These are phyloP conservation scores for Debaryomyces sp. DNA, from an alignment of 1,139 yeast genomes.

Conservation along the genomic window DNA sequence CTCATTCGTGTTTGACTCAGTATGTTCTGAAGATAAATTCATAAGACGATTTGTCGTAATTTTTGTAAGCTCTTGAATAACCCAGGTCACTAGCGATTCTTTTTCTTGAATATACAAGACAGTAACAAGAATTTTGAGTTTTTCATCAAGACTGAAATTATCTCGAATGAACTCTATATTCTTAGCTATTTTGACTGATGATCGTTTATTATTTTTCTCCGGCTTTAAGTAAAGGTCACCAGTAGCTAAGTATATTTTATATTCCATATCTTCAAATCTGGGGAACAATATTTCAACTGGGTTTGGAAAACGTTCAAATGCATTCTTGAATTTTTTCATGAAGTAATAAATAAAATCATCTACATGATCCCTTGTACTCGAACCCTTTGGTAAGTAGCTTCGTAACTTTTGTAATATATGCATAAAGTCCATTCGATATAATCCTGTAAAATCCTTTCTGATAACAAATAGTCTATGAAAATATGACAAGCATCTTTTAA, in stretches of 20 bases:
- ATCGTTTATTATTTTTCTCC: slow-evolving; percentile 17
- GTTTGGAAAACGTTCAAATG: slow-evolving; percentile 55
- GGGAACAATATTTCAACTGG: slow-evolving; percentile 73
- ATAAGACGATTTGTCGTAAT: slow-evolving; percentile 26
- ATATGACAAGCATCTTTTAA: slow-evolving; percentile 67
- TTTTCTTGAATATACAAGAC: slow-evolving; percentile 51
- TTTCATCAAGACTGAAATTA: slow-evolving; percentile 34
- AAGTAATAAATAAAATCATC: slow-evolving; percentile 69
- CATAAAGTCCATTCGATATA: slow-evolving; percentile 79
- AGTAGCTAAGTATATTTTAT: slow-evolving; percentile 41
- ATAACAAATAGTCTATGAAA: slow-evolving; percentile 71
- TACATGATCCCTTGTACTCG: slow-evolving; percentile 56
- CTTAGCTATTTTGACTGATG: slow-evolving; percentile 32
- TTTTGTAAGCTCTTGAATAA: slow-evolving; percentile 40
- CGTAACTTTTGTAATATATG: slow-evolving; percentile 35
- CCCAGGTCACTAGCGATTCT: slow-evolving; percentile 43
- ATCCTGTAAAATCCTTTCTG: slow-evolving; percentile 59
- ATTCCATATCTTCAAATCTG: slow-evolving; percentile 51
- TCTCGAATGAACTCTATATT: slow-evolving; percentile 42
- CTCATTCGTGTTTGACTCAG: slow-evolving; percentile 8
- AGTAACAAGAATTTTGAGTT: slow-evolving; percentile 51
- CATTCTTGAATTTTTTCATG: slow-evolving; percentile 60
- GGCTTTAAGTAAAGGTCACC: slow-evolving; percentile 51
- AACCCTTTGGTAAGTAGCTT: slow-evolving; percentile 31
- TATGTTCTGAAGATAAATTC: slow-evolving; percentile 13